These are phyloP conservation scores for Colletotrichum echinochloae DNA, from an alignment of 2,329 filamentous ascomycete genomes.

Conservation along the genomic window DNA sequence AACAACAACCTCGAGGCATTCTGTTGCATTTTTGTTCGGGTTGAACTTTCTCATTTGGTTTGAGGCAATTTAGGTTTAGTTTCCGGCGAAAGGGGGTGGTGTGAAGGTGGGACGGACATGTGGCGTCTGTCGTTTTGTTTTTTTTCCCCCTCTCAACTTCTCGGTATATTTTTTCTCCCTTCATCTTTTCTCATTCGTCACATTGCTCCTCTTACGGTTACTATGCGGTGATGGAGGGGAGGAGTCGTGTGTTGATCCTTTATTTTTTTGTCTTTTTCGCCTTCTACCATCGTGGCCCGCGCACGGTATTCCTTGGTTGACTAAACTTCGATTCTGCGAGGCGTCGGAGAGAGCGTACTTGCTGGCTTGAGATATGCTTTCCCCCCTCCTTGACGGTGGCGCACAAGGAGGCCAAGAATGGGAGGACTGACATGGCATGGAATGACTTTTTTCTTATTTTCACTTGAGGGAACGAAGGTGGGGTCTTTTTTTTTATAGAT, in stretches of 20 bases:
- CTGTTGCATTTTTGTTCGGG: background rate
- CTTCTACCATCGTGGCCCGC: background rate
- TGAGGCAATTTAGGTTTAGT: background rate
- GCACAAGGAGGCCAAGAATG: constrained; percentile 18
- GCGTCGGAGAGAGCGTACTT: constrained; percentile 40
- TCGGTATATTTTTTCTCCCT: constrained; percentile 26
- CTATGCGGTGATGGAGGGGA: background rate
- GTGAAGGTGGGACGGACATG: background rate
- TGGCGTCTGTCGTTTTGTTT: background rate
- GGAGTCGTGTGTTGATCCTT: background rate
- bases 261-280: background rate
- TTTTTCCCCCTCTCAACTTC: constrained; percentile 22
- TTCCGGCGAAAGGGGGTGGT: background rate
- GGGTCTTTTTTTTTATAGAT: constrained; percentile 10
- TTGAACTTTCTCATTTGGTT: background rate
- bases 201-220: background rate
- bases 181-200: background rate
- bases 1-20: background rate
- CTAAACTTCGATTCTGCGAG: constrained; percentile 12
- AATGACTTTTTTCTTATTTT: background rate
- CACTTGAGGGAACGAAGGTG: background rate
- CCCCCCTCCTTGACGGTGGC: background rate
- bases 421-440: constrained; percentile 11
- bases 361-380: constrained; percentile 36
- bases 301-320: background rate